Conservation (phyloP, 257 asterid species). For the Primulina eburnea region DNA sequence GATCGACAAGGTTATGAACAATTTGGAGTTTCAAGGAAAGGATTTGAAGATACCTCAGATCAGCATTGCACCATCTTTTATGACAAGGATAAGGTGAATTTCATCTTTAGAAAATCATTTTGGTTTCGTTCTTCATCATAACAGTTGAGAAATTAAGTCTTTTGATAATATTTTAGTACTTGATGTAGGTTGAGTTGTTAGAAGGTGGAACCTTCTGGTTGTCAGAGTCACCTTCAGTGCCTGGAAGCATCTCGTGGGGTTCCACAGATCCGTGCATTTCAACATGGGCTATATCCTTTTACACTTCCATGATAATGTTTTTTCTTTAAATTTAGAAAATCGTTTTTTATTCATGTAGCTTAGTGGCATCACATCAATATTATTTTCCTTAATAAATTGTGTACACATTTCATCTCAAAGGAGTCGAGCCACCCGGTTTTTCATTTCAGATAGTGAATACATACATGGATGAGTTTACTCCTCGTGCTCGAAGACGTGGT, state of each 20-base stretch:
- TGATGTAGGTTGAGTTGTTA: conserved; percentile 74
- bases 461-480: conserved; percentile 83
- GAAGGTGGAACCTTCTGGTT: conserved; percentile 99
- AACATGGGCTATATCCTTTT: conserved; percentile 98
- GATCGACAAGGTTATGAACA: conserved; percentile 69
- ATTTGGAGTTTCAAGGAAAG: conserved; percentile 92
- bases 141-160: conserved; percentile 5
- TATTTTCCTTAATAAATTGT: conserved; percentile 60
- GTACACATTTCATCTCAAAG: conserved; percentile 98
- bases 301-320: conserved; percentile 10
- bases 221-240: conserved; percentile 97
- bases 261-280: conserved; percentile 82
- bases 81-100: conserved; percentile 82
- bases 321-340: conserved; percentile 4
- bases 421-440: conserved; percentile 93
- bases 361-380: conserved; percentile 1
- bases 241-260: conserved; percentile 99
- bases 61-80: conserved; percentile 87
- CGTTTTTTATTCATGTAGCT: conserved; percentile 15
- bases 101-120: conserved; percentile 3
- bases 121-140: neutral
- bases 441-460: conserved; percentile 94
- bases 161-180: conserved; percentile 19
- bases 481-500: conserved; percentile 98
- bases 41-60: conserved; percentile 81